Percentiles rank a stretch among this genome's conserved stretches.
Conservation (phyloP, 495 filamentous ascomycete species). For the Apodospora peruviana region DNA sequence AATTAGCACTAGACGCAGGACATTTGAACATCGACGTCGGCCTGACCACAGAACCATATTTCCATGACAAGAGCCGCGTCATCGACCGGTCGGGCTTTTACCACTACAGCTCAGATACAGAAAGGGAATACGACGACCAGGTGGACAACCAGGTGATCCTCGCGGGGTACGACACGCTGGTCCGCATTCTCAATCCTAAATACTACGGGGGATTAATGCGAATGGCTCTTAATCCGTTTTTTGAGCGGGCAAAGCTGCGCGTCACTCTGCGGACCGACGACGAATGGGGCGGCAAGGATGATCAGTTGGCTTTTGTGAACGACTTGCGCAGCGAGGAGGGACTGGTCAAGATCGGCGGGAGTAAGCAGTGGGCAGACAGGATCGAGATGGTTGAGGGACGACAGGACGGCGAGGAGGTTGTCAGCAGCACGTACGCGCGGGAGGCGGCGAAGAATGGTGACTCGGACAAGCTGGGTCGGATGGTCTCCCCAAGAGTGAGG, state of each 20-base stretch:
- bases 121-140: conserved; percentile 2
- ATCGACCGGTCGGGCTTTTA: conserved; percentile 55
- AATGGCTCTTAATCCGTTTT: conserved; percentile 59
- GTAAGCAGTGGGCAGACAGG: conserved; percentile 59
- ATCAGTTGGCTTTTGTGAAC: conserved; percentile 56
- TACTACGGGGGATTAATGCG: conserved; percentile 60
- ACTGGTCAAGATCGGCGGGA: conserved; percentile 53
- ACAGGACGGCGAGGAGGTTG: conserved; percentile 44
- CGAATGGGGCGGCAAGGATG: conserved; percentile 55
- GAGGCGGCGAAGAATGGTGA: conserved; percentile 52
- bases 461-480: conserved; percentile 46
- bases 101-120: conserved; percentile 10
- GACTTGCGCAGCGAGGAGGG: conserved; percentile 42
- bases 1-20: too few species aligned
- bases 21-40: conserved; percentile 68
- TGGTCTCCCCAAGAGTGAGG: conserved; percentile 60
- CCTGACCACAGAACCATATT: conserved; percentile 76
- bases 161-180: conserved; percentile 81
- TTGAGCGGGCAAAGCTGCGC: conserved; percentile 61
- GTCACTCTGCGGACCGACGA: conserved; percentile 67
- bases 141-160: conserved; percentile 66
- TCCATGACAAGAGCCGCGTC: conserved; percentile 73
- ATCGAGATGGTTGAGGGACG: conserved; percentile 66
- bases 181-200: conserved; percentile 74
- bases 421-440: conserved; percentile 79